Conservation (phyloP, 2,329 filamentous ascomycete genomes). For the Xylariales sp. region DNA sequence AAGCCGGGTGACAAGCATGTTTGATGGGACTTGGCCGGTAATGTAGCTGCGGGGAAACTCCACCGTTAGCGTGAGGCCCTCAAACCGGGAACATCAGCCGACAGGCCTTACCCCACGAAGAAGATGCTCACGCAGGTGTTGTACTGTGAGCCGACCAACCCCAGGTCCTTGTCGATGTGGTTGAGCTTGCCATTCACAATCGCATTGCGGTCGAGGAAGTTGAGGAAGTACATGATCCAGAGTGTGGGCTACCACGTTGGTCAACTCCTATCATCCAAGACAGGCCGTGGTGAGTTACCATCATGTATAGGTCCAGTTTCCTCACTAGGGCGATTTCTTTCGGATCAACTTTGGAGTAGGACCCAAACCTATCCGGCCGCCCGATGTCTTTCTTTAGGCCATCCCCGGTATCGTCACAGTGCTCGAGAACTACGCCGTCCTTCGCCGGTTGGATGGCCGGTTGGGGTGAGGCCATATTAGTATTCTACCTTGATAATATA, state of each 20-base stretch:
- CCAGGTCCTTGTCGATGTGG: conserved; percentile 55
- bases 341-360: conserved; percentile 50
- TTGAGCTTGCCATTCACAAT: conserved; percentile 60
- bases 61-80: conserved; percentile 19
- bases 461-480: conserved; percentile 5
- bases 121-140: conserved; percentile 51
- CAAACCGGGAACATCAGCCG: background rate
- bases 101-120: conserved; percentile 43
- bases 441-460: conserved; percentile 10
- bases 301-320: conserved; percentile 53
- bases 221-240: conserved; percentile 48
- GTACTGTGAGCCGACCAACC: conserved; percentile 53
- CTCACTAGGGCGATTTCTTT: conserved; percentile 53
- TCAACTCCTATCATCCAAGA: conserved; percentile 21
- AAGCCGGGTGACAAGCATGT: conserved; percentile 29
- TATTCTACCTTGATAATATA: background rate
- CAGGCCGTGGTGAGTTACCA: conserved; percentile 39
- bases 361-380: conserved; percentile 50
- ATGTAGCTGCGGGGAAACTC: conserved; percentile 29
- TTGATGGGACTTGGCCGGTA: conserved; percentile 24
- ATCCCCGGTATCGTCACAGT: conserved; percentile 22
- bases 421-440: conserved; percentile 17
- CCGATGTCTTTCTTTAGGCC: conserved; percentile 22
- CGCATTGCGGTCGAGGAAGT: conserved; percentile 55
- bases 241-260: conserved; percentile 47